phyloP scores from a whole-genome alignment of 78 protist species.

The Anaeramoeba ignava region DNA sequence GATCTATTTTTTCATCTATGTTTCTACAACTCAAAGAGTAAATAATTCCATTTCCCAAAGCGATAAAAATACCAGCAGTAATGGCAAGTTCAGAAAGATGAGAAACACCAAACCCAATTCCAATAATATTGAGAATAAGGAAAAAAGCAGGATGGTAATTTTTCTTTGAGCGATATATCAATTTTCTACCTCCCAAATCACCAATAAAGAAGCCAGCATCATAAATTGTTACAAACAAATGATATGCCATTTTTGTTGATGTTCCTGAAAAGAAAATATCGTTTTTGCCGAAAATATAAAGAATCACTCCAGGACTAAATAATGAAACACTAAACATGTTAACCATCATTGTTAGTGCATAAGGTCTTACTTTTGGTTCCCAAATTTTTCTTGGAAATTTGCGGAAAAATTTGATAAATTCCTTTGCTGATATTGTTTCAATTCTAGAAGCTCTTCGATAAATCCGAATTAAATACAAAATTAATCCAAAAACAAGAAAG shows the following conservation, averaged over 20 bases:
- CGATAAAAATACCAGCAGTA: not conserved
- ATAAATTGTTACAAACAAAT: not conserved
- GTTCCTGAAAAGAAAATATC: not conserved
- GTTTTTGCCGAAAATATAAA: constrained; percentile 1
- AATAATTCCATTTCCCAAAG: constrained; percentile 21
- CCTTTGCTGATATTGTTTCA: no score
- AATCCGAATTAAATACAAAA: no score
- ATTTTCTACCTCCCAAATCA: no score
- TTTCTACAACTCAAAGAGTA: not conserved
- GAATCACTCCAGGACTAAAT: constrained; percentile 11
- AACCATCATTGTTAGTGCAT: constrained; percentile 16
- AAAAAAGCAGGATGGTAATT: no score
- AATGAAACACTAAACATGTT: constrained; percentile 24
- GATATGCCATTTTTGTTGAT: not conserved
- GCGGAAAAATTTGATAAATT: no score
- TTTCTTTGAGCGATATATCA: no score
- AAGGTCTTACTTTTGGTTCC: not conserved
- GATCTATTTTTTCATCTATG: constrained; percentile 1
- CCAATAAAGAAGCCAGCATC: constrained; percentile 2
- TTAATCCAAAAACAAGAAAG: no score
- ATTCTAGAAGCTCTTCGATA: no score
- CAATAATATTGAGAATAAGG: no score
- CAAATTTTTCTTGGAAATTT: no score
- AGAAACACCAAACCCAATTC: no score
- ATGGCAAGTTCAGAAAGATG: no score